Percentiles rank a stretch among this genome's conserved stretches.
Conservation (phyloP, 148 eudicot genomes). For the Rhododendron henanense region DNA sequence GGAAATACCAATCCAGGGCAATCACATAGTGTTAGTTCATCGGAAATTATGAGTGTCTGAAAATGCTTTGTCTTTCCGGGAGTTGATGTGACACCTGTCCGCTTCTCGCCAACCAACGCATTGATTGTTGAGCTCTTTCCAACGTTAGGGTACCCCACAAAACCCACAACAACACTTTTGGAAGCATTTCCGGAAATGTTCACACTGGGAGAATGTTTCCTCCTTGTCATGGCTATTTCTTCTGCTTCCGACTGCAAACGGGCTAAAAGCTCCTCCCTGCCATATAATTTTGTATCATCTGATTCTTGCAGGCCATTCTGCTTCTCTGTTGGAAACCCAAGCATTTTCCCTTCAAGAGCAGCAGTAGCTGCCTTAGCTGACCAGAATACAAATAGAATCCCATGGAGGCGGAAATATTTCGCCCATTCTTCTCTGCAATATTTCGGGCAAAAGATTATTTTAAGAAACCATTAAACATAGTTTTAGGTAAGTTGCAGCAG, state of each 20-base stretch:
- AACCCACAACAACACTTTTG: slow-evolving; percentile 65
- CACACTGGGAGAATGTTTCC: slow-evolving; percentile 25
- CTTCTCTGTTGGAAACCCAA: slow-evolving; percentile 17
- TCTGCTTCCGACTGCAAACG: slow-evolving; percentile 91
- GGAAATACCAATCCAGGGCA: slow-evolving; percentile 98
- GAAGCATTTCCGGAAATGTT: slow-evolving; percentile 16
- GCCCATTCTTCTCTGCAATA: slow-evolving; percentile 80
- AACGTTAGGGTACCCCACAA: slow-evolving; percentile 95
- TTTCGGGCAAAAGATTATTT: background rate
- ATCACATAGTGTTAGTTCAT: slow-evolving; percentile 84
- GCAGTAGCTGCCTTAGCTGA: slow-evolving; percentile 99
- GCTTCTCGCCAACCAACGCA: slow-evolving; percentile 83
- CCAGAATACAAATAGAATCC: slow-evolving; percentile 87
- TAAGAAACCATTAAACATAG: background rate
- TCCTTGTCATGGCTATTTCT: slow-evolving; percentile 58
- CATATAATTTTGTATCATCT: slow-evolving; percentile 60
- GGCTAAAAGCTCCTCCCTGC: slow-evolving; percentile 77
- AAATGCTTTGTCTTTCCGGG: slow-evolving; percentile 98
- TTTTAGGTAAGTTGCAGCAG: background rate
- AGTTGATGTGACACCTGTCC: slow-evolving; percentile 89
- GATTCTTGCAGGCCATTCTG: slow-evolving; percentile 31
- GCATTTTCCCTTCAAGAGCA: slow-evolving; percentile 66
- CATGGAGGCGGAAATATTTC: slow-evolving; percentile 66
- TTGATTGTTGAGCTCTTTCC: slow-evolving; percentile 97
- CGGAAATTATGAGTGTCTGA: slow-evolving; percentile 86